phyloP scores from a whole-genome alignment of 805 yeast genomes.

The Pichia cephalocereana region DNA sequence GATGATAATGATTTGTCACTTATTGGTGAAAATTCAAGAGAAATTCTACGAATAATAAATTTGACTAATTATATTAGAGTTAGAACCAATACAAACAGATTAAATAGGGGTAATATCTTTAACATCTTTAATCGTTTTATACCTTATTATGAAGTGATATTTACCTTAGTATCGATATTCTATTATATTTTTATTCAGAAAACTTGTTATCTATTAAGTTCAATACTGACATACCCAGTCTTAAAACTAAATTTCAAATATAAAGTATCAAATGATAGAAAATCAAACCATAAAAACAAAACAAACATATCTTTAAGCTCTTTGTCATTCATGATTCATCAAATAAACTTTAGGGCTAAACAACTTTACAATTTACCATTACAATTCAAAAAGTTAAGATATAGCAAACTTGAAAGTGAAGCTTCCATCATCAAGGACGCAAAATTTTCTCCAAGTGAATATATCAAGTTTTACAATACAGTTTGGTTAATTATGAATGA shows the following conservation, averaged over 20 bases:
- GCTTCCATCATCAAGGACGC: slow-evolving; percentile 30
- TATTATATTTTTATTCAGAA: slow-evolving; percentile 6
- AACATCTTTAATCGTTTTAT: not conserved
- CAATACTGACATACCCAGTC: slow-evolving; percentile 12
- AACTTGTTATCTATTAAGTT: slow-evolving; percentile 5
- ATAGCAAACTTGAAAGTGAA: slow-evolving; percentile 32
- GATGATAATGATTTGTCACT: not conserved
- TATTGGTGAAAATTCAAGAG: slow-evolving; percentile 11
- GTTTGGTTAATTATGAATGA: slow-evolving; percentile 85
- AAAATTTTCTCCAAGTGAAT: slow-evolving; percentile 39
- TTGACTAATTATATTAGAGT: slow-evolving; percentile 21
- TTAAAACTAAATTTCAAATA: slow-evolving; percentile 1
- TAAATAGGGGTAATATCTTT: not conserved
- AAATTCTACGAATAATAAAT: slow-evolving; percentile 22
- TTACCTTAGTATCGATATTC: slow-evolving; percentile 1
- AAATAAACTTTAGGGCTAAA: slow-evolving; percentile 65
- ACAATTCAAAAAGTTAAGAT: slow-evolving; percentile 52
- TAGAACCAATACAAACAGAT: slow-evolving; percentile 9
- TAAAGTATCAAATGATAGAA: not conserved
- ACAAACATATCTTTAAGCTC: slow-evolving; percentile 5
- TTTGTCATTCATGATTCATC: slow-evolving; percentile 45
- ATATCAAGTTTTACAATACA: slow-evolving; percentile 75
- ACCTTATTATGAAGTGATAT: not conserved
- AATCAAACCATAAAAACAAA: not conserved
- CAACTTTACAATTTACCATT: slow-evolving; percentile 74